A percentile compares a stretch with the other conserved stretches of the same genome.
phyloP scores from a whole-genome alignment of 805 yeast genomes.

The Saturnispora diversa region DNA sequence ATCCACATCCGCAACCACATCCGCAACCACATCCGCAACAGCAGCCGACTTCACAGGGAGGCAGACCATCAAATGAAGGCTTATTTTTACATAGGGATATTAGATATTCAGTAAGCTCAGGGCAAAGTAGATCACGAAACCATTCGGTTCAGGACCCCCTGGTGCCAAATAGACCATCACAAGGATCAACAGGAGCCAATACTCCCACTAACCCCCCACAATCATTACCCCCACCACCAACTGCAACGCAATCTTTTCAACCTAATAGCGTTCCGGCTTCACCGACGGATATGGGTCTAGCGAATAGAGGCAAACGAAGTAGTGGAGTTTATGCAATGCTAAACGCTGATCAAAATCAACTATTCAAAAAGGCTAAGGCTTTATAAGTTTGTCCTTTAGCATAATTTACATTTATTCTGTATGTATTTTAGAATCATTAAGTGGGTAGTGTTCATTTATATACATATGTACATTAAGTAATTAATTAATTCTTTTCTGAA shows the following conservation, averaged over 20 bases:
- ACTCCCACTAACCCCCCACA: not conserved
- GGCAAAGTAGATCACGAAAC: constrained; percentile 29
- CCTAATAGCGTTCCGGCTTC: not conserved
- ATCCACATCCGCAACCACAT: too few species aligned
- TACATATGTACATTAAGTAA: too few species aligned
- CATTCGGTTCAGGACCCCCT: constrained; percentile 34
- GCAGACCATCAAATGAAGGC: constrained; percentile 13
- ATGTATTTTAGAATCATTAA: too few species aligned
- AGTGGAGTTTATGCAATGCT: constrained; percentile 12
- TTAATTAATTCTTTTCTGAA: too few species aligned
- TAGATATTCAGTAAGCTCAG: constrained; percentile 22
- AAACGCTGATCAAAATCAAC: constrained; percentile 7
- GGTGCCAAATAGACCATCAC: constrained; percentile 13
- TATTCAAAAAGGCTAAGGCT: too few species aligned
- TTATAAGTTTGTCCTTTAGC: too few species aligned
- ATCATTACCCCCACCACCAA: not conserved
- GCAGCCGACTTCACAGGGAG: constrained; percentile 14
- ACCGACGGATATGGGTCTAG: not conserved
- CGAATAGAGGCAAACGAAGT: constrained; percentile 1
- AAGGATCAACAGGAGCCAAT: not conserved
- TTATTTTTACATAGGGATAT: constrained; percentile 25
- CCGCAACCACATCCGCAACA: constrained; percentile 14
- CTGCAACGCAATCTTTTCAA: not conserved
- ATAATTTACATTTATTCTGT: too few species aligned
- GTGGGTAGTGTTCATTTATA: too few species aligned